Evolutionary conservation across 2,329 filamentous ascomycete species (phyloP).

Genomic region (Fusarium annulatum): DNA sequence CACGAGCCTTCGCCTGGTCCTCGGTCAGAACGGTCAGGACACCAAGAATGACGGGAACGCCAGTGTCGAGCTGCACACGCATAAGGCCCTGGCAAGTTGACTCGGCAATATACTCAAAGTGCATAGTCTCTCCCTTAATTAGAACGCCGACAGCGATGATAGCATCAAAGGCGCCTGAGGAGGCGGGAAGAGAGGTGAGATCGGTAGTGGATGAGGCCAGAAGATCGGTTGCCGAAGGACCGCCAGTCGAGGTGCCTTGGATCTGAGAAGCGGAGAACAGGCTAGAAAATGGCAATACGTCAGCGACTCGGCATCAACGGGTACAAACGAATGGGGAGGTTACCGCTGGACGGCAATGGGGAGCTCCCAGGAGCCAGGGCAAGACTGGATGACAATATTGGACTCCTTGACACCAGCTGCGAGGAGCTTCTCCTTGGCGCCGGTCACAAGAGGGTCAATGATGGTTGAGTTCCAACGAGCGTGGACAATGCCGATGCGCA

Average conservation of each 20-base stretch:
- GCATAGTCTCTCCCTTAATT: slow-evolving; percentile 99
- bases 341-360: slow-evolving; percentile 90
- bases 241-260: slow-evolving; percentile 74
- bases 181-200: slow-evolving; percentile 61
- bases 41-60: slow-evolving; percentile 91
- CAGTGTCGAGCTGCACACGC: slow-evolving; percentile 90
- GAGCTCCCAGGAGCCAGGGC: slow-evolving; percentile 94
- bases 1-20: slow-evolving; percentile 86
- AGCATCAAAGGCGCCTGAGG: slow-evolving; percentile 83
- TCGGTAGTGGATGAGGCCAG: slow-evolving; percentile 77
- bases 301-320: slow-evolving; percentile 16
- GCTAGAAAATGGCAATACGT: slow-evolving; percentile 55
- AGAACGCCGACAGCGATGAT: slow-evolving; percentile 95
- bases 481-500: slow-evolving; percentile 95
- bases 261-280: slow-evolving; percentile 88
- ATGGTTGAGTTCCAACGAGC: slow-evolving; percentile 94
- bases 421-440: slow-evolving; percentile 81
- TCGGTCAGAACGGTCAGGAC: slow-evolving; percentile 89
- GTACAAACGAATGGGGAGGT: slow-evolving; percentile 37
- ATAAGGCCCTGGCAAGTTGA: slow-evolving; percentile 91
- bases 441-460: slow-evolving; percentile 85
- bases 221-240: slow-evolving; percentile 78
- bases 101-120: slow-evolving; percentile 98
- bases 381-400: slow-evolving; percentile 89
- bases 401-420: slow-evolving; percentile 84